Conservation (phyloP, 2,329 filamentous ascomycete species). For the Penicillium sp. region DNA sequence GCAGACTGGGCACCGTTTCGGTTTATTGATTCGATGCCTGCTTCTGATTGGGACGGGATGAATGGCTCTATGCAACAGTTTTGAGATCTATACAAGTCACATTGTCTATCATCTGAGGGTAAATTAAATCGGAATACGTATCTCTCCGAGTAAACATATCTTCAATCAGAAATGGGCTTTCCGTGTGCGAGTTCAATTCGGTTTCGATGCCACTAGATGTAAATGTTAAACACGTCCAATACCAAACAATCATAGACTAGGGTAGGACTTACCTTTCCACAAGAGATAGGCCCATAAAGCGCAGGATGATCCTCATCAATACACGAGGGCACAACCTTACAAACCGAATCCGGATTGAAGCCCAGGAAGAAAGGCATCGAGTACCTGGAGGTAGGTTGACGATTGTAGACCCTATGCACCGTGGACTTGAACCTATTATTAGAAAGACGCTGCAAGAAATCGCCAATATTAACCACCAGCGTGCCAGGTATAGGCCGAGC, state of each 20-base stretch:
- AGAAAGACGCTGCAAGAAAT: constrained; percentile 52
- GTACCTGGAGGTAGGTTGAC: constrained; percentile 40
- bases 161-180: neutral
- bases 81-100: neutral
- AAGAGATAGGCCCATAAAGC: constrained; percentile 53
- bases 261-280: constrained; percentile 38
- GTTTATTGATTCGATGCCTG: constrained; percentile 9
- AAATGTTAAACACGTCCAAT: neutral
- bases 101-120: neutral
- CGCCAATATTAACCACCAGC: constrained; percentile 53
- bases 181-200: constrained; percentile 16
- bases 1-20: constrained; percentile 11
- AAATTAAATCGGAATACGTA: neutral
- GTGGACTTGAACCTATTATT: constrained; percentile 53
- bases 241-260: neutral
- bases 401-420: constrained; percentile 48
- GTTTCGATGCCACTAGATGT: constrained; percentile 22
- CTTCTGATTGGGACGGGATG: constrained; percentile 1
- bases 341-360: constrained; percentile 50
- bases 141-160: neutral
- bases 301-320: constrained; percentile 46
- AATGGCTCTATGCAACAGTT: constrained; percentile 4
- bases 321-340: constrained; percentile 48
- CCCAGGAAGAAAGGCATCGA: constrained; percentile 59
- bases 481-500: constrained; percentile 43